phyloP scores from a whole-genome alignment of 1,284 basidiomycete genomes.

The Termitomyces sp. region DNA sequence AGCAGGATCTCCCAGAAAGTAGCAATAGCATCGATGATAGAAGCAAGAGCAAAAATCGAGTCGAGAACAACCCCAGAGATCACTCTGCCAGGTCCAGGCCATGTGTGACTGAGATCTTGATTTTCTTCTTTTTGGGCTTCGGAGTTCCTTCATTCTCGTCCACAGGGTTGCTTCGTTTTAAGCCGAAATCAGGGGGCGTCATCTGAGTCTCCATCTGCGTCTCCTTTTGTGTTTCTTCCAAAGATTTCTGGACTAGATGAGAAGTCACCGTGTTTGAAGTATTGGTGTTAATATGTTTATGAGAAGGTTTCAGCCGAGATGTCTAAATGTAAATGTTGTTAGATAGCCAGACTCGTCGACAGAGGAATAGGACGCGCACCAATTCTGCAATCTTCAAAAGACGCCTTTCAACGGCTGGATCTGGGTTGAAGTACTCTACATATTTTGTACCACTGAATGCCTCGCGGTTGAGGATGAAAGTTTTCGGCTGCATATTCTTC shows the following conservation, averaged over 20 bases:
- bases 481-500: constrained; percentile 49
- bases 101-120: constrained; percentile 50
- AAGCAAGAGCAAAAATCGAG: constrained; percentile 1
- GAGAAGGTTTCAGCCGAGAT: constrained; percentile 11
- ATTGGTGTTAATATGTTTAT: constrained; percentile 3
- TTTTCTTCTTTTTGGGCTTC: constrained; percentile 36
- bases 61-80: constrained; percentile 2
- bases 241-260: not conserved
- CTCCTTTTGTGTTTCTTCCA: constrained; percentile 23
- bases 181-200: constrained; percentile 14
- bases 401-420: constrained; percentile 50
- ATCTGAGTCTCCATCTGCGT: constrained; percentile 52
- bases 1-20: not conserved
- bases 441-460: constrained; percentile 44
- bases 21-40: not conserved
- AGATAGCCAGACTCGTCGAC: not conserved
- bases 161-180: constrained; percentile 26
- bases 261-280: not conserved
- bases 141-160: constrained; percentile 17
- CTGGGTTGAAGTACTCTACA: constrained; percentile 63
- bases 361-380: constrained; percentile 31
- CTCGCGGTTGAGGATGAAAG: constrained; percentile 51
- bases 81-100: constrained; percentile 58
- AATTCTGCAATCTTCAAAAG: constrained; percentile 53
- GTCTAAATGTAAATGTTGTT: constrained; percentile 19